Conservation (phyloP, 2,329 filamentous ascomycete species). For the Hypoxylon rubiginosum region DNA sequence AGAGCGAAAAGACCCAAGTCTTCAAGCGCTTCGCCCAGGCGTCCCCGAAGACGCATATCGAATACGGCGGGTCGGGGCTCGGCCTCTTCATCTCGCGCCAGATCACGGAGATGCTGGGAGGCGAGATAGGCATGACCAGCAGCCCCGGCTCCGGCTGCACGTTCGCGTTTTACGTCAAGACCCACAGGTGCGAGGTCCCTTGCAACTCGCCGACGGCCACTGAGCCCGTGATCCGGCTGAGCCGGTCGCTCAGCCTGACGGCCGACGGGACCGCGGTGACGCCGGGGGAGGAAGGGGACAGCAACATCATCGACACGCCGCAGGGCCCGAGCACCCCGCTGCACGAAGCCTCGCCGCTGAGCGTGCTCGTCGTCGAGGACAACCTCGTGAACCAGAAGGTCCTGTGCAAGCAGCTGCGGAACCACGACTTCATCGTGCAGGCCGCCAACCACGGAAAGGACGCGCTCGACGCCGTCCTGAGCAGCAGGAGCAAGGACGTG, state of each 20-base stretch:
- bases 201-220: slow-evolving; percentile 18
- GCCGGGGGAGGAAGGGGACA: slow-evolving; percentile 45
- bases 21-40: slow-evolving; percentile 86
- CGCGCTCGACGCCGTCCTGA: slow-evolving; percentile 58
- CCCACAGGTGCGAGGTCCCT: slow-evolving; percentile 47
- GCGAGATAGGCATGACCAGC: slow-evolving; percentile 82
- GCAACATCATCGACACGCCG: slow-evolving; percentile 41
- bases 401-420: slow-evolving; percentile 64
- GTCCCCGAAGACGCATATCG: slow-evolving; percentile 79
- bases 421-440: slow-evolving; percentile 64
- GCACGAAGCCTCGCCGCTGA: neutral
- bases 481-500: neutral
- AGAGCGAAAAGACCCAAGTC: slow-evolving; percentile 78
- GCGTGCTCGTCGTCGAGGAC: slow-evolving; percentile 70
- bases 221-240: slow-evolving; percentile 36
- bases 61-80: slow-evolving; percentile 83
- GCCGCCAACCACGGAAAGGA: slow-evolving; percentile 71
- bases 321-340: neutral
- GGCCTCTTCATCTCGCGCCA: slow-evolving; percentile 84
- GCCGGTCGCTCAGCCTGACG: slow-evolving; percentile 31
- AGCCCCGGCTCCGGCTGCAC: slow-evolving; percentile 77
- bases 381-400: slow-evolving; percentile 73
- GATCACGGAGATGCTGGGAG: slow-evolving; percentile 84
- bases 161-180: slow-evolving; percentile 81
- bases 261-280: slow-evolving; percentile 40